Percentiles rank a stretch among this genome's conserved stretches.
These are phyloP conservation scores for Diaporthe sp. DNA, from an alignment of 2,329 filamentous ascomycete species.

Conservation along the genomic window DNA sequence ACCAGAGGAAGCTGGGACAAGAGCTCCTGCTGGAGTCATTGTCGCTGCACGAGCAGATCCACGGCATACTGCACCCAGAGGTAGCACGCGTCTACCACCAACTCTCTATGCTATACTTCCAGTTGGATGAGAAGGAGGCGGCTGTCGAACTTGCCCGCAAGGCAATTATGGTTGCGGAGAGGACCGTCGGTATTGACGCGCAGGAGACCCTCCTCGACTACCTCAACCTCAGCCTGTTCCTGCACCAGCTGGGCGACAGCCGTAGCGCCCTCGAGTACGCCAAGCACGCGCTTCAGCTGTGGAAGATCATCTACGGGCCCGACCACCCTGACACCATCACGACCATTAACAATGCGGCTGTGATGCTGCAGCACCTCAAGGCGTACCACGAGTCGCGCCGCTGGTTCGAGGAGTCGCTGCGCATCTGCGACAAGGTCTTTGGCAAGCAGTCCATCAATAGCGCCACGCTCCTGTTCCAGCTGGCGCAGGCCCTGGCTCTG, in stretches of 20 bases:
- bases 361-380: constrained; percentile 98
- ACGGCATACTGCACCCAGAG: constrained; percentile 96
- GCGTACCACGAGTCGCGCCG: constrained; percentile 93
- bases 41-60: constrained; percentile 97
- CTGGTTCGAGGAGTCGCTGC: constrained; percentile 96
- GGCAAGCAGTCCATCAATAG: constrained; percentile 93
- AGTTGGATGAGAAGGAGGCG: constrained; percentile 96
- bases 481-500: constrained; percentile 94
- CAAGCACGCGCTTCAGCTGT: constrained; percentile 92
- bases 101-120: constrained; percentile 95
- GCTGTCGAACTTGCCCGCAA: constrained; percentile 96
- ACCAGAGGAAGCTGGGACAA: constrained; percentile 95
- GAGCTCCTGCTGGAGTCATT: constrained; percentile 96
- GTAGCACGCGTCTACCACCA: constrained; percentile 96
- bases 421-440: constrained; percentile 89
- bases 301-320: constrained; percentile 96
- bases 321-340: constrained; percentile 98
- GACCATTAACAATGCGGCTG: constrained; percentile 97
- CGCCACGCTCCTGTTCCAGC: constrained; percentile 95
- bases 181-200: constrained; percentile 93
- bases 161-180: constrained; percentile 94
- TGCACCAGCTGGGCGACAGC: constrained; percentile 93
- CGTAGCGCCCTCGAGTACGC: constrained; percentile 89
- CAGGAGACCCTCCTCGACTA: constrained; percentile 95
- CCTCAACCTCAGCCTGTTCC: constrained; percentile 93